A percentile compares a stretch with the other conserved stretches of the same genome.
Evolutionary conservation across 495 filamentous ascomycete genomes (phyloP).

Genomic region (Entonaema liquescens): DNA sequence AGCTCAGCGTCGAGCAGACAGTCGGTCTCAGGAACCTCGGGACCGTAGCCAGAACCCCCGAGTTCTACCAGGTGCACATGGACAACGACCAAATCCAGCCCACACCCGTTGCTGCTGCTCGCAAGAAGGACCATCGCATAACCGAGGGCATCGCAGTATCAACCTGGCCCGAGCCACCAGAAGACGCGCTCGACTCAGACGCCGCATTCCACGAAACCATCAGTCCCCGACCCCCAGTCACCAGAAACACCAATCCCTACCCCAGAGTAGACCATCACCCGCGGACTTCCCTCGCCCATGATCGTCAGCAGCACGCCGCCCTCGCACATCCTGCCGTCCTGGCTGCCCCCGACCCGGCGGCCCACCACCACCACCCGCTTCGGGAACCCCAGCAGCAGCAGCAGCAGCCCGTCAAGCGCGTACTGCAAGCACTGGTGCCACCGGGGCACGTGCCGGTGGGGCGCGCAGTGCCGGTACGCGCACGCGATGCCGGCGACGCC

Average conservation of each 20-base stretch:
- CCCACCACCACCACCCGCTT: constrained; percentile 1
- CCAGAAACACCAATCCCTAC: background rate
- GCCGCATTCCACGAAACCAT: no score
- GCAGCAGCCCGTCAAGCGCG: constrained; percentile 17
- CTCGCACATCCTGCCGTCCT: background rate
- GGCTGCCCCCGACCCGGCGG: background rate
- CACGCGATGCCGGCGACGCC: constrained; percentile 54
- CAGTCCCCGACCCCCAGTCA: no score
- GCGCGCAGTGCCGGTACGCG: constrained; percentile 49
- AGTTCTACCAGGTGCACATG: constrained; percentile 47
- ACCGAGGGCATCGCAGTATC: background rate
- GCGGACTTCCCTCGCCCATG: no score
- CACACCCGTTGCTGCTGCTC: background rate
- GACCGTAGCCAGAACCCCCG: constrained; percentile 35
- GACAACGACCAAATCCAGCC: background rate
- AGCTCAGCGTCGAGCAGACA: constrained; percentile 49
- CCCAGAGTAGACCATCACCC: background rate
- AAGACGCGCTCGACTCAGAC: no score
- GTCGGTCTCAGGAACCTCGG: constrained; percentile 53
- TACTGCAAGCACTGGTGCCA: constrained; percentile 58
- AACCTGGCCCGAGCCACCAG: no score
- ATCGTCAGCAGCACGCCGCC: background rate
- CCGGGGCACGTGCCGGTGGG: constrained; percentile 56
- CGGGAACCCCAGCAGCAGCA: background rate
- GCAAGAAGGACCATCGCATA: background rate